phyloP scores from a whole-genome alignment of 495 filamentous ascomycete species.

The Cryomyces antarcticus region DNA sequence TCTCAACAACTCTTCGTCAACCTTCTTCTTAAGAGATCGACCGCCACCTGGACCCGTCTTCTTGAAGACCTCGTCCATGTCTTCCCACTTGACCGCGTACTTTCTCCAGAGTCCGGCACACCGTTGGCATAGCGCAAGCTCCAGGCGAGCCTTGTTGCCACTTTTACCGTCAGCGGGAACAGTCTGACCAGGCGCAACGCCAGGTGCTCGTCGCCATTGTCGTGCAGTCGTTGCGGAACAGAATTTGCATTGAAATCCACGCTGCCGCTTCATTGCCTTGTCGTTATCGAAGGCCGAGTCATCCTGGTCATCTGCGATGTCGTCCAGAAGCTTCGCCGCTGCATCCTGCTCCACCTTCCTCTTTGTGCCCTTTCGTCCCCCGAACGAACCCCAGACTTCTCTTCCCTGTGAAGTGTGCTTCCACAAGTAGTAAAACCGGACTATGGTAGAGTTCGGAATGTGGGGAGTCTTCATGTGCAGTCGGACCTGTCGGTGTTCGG shows the following conservation, averaged over 20 bases:
- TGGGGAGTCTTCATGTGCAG: slow-evolving; percentile 54
- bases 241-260: slow-evolving; percentile 86
- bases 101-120: slow-evolving; percentile 86
- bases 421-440: slow-evolving; percentile 93
- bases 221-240: slow-evolving; percentile 58
- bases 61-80: slow-evolving; percentile 81
- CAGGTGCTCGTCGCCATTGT: slow-evolving; percentile 84
- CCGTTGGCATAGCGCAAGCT: slow-evolving; percentile 69
- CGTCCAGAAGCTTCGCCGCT: slow-evolving; percentile 60
- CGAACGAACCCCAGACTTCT: slow-evolving; percentile 76
- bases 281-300: slow-evolving; percentile 91
- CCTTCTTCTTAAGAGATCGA: slow-evolving; percentile 65
- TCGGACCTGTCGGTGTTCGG: slow-evolving; percentile 66
- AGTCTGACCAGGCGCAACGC: slow-evolving; percentile 46
- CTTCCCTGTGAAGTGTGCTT: slow-evolving; percentile 79
- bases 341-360: slow-evolving; percentile 45
- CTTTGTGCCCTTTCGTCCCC: slow-evolving; percentile 73
- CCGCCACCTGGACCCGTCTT: slow-evolving; percentile 68
- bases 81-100: slow-evolving; percentile 90
- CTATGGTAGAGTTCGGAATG: slow-evolving; percentile 53
- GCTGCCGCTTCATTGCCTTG: slow-evolving; percentile 61
- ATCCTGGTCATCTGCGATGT: slow-evolving; percentile 81
- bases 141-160: slow-evolving; percentile 56
- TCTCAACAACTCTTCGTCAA: slow-evolving; percentile 78
- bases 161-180: slow-evolving; percentile 46